Base-by-base conservation (phyloP, 352 stramenopile species). In the Stephanocyclus meneghinianus region DNA sequence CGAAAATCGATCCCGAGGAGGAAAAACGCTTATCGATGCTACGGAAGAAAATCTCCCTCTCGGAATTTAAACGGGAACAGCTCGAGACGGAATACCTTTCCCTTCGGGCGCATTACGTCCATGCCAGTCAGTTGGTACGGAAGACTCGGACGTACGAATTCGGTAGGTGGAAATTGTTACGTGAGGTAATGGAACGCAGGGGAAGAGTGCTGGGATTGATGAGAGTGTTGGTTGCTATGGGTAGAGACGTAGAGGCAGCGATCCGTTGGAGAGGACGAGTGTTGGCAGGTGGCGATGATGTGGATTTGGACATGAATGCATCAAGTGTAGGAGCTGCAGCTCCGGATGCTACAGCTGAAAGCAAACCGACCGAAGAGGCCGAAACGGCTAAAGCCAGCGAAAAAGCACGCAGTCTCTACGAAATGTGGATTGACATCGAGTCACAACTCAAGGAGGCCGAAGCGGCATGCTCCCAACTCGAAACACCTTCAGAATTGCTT, bases 1-100 rank as follows among this genome's bases (percentile, higher is more conserved):
- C 90, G 21, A 80, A 87, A n/a, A 91, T 93, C 64, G 87, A 93
- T 84, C 89, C 89, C 1, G 88, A 93, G 74, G 86, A 92, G 70
- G 88, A 93, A 78, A 93, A 93, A 59, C 81, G 87, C 9, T 18
- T 92, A 1, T 55, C 78, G 2, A 60, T 75, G 18, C 60, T 92
- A 8, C 79, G 86, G 8, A 86, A 90, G 47, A 89, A 86, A 44
- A 91, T 94, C 53, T 75, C 85, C 29, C 67, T 75, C 6, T 86
- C 81, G 30, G 90, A 94, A 77, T 80, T 85, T 4, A 71, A 87
- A 65, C 78, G 90, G 10, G 88, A 92, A 66, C 47, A 87, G 30
- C 69, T 92, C 10, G 90, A 94, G 71, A 84, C 75, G 2, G 72
- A 92, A 71, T 94, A 93, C 68, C 68, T 93, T 21, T 86, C 76